Conservation (phyloP, 257 asterid species). For the Rhazya stricta region DNA sequence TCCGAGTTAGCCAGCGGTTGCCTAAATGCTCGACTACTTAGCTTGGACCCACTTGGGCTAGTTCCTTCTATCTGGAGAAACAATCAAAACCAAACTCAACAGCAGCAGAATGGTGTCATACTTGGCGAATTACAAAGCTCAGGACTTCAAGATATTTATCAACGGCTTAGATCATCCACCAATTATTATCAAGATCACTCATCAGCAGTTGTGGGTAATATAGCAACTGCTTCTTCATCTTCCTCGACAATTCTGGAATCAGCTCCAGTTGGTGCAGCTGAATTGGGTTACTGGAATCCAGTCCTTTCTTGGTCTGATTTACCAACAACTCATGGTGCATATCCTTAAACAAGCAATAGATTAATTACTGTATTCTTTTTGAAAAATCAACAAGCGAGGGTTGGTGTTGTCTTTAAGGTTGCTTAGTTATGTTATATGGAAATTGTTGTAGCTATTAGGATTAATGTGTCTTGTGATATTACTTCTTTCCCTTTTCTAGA, state of each 20-base stretch:
- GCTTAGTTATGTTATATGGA: slow-evolving; percentile 5
- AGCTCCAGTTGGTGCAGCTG: slow-evolving; percentile 49
- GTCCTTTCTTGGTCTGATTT: slow-evolving; percentile 51
- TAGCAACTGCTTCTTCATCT: slow-evolving; percentile 28
- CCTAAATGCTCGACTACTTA: slow-evolving; percentile 24
- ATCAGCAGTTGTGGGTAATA: slow-evolving; percentile 31
- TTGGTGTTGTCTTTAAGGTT: background rate
- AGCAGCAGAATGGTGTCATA: slow-evolving; percentile 19
- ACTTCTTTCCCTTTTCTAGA: background rate
- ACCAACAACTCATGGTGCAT: slow-evolving; percentile 55
- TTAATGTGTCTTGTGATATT: slow-evolving; percentile 1
- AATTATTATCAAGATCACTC: slow-evolving; percentile 36
- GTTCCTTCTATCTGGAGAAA: slow-evolving; percentile 35
- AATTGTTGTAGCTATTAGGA: background rate
- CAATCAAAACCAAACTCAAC: slow-evolving; percentile 26
- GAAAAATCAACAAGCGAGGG: slow-evolving; percentile 11
- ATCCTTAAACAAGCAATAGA: slow-evolving; percentile 25
- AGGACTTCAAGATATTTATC: slow-evolving; percentile 62
- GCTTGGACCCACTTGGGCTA: slow-evolving; percentile 31
- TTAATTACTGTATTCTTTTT: background rate
- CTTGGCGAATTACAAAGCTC: slow-evolving; percentile 38
- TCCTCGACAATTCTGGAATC: slow-evolving; percentile 53
- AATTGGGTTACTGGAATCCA: slow-evolving; percentile 53
- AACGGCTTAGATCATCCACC: slow-evolving; percentile 45
- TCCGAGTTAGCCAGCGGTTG: slow-evolving; percentile 14